These are phyloP conservation scores for Hericium rajendrae DNA, from an alignment of 768 basidiomycete species.

Conservation along the genomic window DNA sequence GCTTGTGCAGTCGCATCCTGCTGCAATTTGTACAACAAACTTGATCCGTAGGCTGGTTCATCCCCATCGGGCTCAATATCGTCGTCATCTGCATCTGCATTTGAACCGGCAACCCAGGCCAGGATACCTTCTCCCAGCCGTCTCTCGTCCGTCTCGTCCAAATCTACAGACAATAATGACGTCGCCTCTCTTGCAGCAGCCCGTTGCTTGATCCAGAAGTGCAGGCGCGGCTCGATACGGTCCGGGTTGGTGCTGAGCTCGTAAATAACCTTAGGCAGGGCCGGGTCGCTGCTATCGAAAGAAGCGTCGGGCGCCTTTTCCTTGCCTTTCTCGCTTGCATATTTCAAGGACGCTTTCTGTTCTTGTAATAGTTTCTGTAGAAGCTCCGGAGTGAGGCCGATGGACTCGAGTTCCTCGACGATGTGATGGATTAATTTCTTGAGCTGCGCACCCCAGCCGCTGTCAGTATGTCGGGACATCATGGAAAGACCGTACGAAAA, in stretches of 20 bases:
- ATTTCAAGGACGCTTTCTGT: neutral
- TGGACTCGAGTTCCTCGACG: conserved; percentile 61
- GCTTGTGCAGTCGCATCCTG: neutral
- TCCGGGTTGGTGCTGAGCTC: conserved; percentile 42
- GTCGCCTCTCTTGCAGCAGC: neutral
- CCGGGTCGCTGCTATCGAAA: conserved; percentile 7
- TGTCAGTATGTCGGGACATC: neutral
- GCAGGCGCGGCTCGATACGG: conserved; percentile 46
- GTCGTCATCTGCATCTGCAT: neutral
- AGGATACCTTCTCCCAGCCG: too few species aligned
- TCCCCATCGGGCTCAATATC: neutral
- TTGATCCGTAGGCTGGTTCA: neutral
- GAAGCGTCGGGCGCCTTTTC: conserved; percentile 1
- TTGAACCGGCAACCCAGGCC: neutral
- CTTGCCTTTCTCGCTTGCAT: conserved; percentile 18
- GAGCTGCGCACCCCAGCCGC: conserved; percentile 36
- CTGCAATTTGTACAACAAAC: neutral
- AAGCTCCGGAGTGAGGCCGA: conserved; percentile 32
- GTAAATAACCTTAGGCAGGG: conserved; percentile 35
- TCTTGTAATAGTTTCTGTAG: conserved; percentile 18
- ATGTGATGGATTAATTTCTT: conserved; percentile 86
- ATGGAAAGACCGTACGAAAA: neutral
- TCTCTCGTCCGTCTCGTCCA: neutral
- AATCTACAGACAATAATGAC: neutral
- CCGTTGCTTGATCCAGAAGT: conserved; percentile 32